Evolutionary conservation across 2,329 filamentous ascomycete genomes (phyloP).

Genomic region (Magnaporthiopsis poae): DNA sequence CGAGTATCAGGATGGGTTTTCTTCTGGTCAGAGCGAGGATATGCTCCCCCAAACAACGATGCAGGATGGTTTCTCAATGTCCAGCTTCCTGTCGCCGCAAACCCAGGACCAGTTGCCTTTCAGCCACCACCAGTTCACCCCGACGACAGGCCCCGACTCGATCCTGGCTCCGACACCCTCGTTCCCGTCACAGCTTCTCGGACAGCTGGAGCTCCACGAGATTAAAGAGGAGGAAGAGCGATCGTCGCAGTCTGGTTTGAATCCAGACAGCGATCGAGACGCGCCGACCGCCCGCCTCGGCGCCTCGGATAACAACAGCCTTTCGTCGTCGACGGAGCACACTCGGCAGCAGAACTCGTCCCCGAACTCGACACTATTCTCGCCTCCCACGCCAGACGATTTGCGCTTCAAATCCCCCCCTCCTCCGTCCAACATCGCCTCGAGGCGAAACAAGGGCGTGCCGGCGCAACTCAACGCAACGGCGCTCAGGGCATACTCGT

Average conservation of each 20-base stretch:
- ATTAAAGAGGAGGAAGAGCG: background rate
- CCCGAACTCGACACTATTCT: slow-evolving; percentile 21
- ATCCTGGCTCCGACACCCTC: slow-evolving; percentile 12
- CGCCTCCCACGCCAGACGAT: slow-evolving; percentile 21
- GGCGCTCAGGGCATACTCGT: slow-evolving; percentile 34
- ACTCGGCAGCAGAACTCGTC: slow-evolving; percentile 20
- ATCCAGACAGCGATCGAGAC: slow-evolving; percentile 5
- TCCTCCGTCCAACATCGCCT: slow-evolving; percentile 42
- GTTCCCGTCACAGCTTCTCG: slow-evolving; percentile 13
- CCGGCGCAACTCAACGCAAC: slow-evolving; percentile 39
- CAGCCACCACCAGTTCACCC: slow-evolving; percentile 2
- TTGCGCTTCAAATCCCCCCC: slow-evolving; percentile 38
- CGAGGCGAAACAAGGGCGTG: slow-evolving; percentile 40
- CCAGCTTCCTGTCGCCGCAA: background rate
- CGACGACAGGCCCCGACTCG: background rate
- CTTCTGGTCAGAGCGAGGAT: background rate
- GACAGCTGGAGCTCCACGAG: slow-evolving; percentile 1
- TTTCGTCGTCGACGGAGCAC: background rate
- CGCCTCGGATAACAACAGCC: background rate
- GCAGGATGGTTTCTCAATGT: background rate
- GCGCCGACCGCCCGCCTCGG: background rate
- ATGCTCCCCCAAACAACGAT: background rate
- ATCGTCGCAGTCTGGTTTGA: background rate
- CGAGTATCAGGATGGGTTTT: background rate
- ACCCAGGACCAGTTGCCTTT: slow-evolving; percentile 1